These are phyloP conservation scores for Penicillium carneum DNA, from an alignment of 2,329 filamentous ascomycete species.

Conservation along the genomic window DNA sequence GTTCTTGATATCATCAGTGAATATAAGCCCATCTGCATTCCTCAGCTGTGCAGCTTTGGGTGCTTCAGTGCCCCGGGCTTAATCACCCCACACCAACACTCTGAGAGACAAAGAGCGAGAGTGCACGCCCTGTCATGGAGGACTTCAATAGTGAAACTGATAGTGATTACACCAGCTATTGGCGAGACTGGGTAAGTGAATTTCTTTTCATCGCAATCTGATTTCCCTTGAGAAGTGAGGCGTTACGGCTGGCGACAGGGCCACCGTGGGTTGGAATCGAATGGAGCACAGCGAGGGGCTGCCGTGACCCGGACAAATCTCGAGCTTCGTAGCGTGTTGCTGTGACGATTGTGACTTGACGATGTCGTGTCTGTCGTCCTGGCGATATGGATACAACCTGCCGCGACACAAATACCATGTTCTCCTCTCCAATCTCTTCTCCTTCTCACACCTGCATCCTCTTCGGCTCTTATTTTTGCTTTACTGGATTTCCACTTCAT, in stretches of 20 bases:
- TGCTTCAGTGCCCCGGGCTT: slow-evolving; percentile 28
- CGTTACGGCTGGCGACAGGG: neutral
- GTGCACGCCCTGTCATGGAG: slow-evolving; percentile 70
- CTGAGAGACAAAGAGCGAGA: slow-evolving; percentile 1
- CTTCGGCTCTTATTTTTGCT: neutral
- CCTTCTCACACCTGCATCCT: neutral
- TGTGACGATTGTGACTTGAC: neutral
- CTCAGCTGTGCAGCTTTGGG: slow-evolving; percentile 19
- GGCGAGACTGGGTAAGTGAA: slow-evolving; percentile 92
- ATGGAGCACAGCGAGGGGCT: neutral
- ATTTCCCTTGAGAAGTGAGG: neutral
- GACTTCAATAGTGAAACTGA: slow-evolving; percentile 98
- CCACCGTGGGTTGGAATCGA: neutral
- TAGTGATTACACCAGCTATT: slow-evolving; percentile 98
- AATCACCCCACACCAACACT: slow-evolving; percentile 29
- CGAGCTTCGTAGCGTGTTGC: neutral
- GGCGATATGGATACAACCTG: neutral
- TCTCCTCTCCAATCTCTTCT: no score
- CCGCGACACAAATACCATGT: neutral
- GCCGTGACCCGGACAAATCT: neutral
- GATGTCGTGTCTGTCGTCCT: neutral
- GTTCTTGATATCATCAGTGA: neutral
- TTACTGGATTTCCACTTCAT: neutral
- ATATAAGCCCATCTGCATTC: slow-evolving; percentile 7
- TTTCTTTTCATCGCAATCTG: slow-evolving; percentile 19